Evolutionary conservation across 352 stramenopile species (phyloP).

Genomic region (Phytophthora citricola): DNA sequence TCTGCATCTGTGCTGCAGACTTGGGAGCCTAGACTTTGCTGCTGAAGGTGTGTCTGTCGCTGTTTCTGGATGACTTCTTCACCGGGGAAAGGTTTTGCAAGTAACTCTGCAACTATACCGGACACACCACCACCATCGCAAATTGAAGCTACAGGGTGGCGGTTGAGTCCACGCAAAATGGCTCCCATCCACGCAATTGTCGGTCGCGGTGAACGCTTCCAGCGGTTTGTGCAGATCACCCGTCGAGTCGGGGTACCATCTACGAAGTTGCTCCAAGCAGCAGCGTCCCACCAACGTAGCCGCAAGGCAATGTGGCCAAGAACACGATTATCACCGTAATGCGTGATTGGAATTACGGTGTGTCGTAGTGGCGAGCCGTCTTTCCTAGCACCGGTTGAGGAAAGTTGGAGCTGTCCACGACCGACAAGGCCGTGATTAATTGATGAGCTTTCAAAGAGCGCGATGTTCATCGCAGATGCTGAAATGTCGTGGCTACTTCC

Average conservation of each 20-base stretch:
- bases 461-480: constrained; percentile 22
- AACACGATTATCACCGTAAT: constrained; percentile 6
- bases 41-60: constrained; percentile 5
- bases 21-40: constrained; percentile 1
- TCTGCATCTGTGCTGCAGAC: background rate
- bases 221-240: constrained; percentile 77
- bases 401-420: constrained; percentile 29
- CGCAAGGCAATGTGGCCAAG: constrained; percentile 37
- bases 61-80: background rate
- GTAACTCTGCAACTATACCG: constrained; percentile 49
- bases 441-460: constrained; percentile 34
- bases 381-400: constrained; percentile 11
- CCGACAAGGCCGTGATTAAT: constrained; percentile 24
- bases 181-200: constrained; percentile 68
- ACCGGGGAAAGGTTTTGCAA: constrained; percentile 23
- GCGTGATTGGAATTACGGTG: constrained; percentile 32
- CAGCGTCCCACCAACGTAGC: constrained; percentile 59
- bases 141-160: constrained; percentile 74
- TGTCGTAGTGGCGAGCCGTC: constrained; percentile 30
- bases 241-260: constrained; percentile 40
- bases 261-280: constrained; percentile 52
- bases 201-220: constrained; percentile 35
- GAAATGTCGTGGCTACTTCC: constrained; percentile 3
- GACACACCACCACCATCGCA: constrained; percentile 77
- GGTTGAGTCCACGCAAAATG: constrained; percentile 71